Conservation (phyloP, 108 stramenopile species). For the Nitzschia inconspicua region DNA sequence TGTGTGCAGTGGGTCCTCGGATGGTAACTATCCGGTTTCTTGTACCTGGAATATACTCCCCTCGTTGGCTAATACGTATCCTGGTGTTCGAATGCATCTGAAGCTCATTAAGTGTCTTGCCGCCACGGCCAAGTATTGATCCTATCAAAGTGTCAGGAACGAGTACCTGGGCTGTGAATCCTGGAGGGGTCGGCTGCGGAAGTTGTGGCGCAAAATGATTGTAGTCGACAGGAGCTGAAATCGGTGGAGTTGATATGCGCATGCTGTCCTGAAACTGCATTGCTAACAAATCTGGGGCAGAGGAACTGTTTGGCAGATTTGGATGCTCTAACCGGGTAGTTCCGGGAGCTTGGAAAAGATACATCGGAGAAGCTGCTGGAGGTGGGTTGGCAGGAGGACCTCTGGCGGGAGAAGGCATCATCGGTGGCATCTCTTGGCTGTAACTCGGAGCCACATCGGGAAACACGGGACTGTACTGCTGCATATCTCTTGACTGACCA, state of each 20-base stretch:
- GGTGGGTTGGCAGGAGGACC: conserved; percentile 2
- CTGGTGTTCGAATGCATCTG: conserved; percentile 53
- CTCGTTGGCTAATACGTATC: conserved; percentile 71
- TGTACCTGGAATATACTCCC: conserved; percentile 74
- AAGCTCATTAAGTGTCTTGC: conserved; percentile 60
- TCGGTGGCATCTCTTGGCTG: conserved; percentile 20
- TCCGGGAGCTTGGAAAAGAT: conserved; percentile 5
- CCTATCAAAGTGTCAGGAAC: conserved; percentile 71
- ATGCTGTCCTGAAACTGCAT: conserved; percentile 34
- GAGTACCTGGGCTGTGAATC: conserved; percentile 41
- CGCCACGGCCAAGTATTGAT: conserved; percentile 65
- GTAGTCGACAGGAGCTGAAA: conserved; percentile 11
- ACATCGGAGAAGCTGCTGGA: conserved; percentile 11
- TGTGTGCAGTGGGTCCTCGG: conserved; percentile 56
- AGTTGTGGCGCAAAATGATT: conserved; percentile 27
- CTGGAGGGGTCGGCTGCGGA: conserved; percentile 22
- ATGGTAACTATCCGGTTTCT: conserved; percentile 70
- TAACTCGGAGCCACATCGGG: conserved; percentile 9
- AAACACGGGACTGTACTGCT: conserved; percentile 21
- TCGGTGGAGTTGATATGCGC: conserved; percentile 9
- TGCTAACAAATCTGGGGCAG: conserved; percentile 47
- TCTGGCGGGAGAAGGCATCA: conserved; percentile 13
- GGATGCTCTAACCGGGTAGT: conserved; percentile 11
- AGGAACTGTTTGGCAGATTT: conserved; percentile 23
- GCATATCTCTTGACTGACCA: conserved; percentile 4